Base-by-base conservation (phyloP, 192 early-diverging fungal genomes). In the Dimargaris verticillata region DNA sequence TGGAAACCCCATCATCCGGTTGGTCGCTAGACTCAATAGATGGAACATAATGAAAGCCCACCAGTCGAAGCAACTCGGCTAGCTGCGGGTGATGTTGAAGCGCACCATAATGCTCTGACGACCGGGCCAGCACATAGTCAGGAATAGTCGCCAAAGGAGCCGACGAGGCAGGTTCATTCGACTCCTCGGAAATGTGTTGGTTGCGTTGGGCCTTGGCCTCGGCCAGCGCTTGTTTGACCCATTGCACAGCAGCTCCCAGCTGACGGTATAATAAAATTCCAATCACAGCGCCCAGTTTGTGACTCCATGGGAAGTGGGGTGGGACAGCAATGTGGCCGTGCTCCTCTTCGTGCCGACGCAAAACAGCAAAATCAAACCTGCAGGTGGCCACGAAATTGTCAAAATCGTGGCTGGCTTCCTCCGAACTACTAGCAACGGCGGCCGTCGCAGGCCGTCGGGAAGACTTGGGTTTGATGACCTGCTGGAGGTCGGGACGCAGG, bases 401-500 rank as follows among this genome's bases (percentile, higher is more conserved):
- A 20, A 51, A 51, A n/a, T n/a, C 26, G 49, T 20, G 14, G 18
- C 14, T 26, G 26, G 49, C 26, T n/a, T 51, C 49, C 9, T 20
- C 18, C n/a, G 26, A 18, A 10, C 49, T 18, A 26, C 26, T 26
- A 11, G 20, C 49, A 20, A 25, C 49, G 10, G 20, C 49, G 1
- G 49, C 9, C 11, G 20, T n/a, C 18, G 22, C 14, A 51, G 9
- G 3, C 26, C 10, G 49, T n/a, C 49, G 49, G 22, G 49, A 11
- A 51, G 49, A 18, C 26, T 20, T 25, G 18, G 49, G n/a, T 43
- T 59, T 59, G n/a, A 15, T 20, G n/a, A 17, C 57, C 25, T 59
- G 41, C 5, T 20, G 28, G 33, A 59, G n/a, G n/a, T 59, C 57
- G 5, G 57, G 57, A 15, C 57, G 57, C 17, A 59, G 42, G 29